Base-by-base conservation (phyloP, 306 rosid species). In the Dryas alaskensis region DNA sequence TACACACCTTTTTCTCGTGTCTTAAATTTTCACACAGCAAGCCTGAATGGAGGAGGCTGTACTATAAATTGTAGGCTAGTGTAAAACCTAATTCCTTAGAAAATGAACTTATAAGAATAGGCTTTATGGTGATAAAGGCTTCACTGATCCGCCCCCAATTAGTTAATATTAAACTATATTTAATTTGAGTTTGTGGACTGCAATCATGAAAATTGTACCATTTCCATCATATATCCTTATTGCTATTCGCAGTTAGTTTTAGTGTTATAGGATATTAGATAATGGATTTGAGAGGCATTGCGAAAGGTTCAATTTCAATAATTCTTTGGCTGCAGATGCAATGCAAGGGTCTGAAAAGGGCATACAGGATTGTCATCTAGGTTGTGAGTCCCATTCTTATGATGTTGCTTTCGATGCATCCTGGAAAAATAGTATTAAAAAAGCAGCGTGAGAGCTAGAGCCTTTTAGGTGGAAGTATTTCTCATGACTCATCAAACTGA, bases 241-340 rank as follows among this genome's bases (percentile, higher is more conserved):
- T 27, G 19, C 19, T 11, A 40, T 55, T 11, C 65, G 37, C 4
- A 4, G 46, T 57, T 42, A 42, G 31, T 64, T 7, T 1, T 55
- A 11, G 12, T 70, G 60, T 43, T 43, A 57, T 22, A 8, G 66
- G 54, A 44, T 3, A 25, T 27, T 22, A 17, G 45, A 39, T 44
- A 44, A 8, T 70, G 42, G 16, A 45, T 43, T 45, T 57, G 44
- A 69, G 5, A 54, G 74, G 52, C 8, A 71, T 57, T 57, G n/a
- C 10, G 7, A 57, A 57, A 57, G 13, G 25, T 59, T 71, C 45
- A 71, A 44, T 57, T 52, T 45, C 27, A 22, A 19, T 44, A 10
- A 1, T 44, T 42, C 53, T 57, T 71, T 53, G 40, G 46, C 22
- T 5, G 40, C 47, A n/a, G 51, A 52, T 57, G 5, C 10, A 1